Conservation (phyloP, 257 asterid genomes). For the Forsythia suspensa region DNA sequence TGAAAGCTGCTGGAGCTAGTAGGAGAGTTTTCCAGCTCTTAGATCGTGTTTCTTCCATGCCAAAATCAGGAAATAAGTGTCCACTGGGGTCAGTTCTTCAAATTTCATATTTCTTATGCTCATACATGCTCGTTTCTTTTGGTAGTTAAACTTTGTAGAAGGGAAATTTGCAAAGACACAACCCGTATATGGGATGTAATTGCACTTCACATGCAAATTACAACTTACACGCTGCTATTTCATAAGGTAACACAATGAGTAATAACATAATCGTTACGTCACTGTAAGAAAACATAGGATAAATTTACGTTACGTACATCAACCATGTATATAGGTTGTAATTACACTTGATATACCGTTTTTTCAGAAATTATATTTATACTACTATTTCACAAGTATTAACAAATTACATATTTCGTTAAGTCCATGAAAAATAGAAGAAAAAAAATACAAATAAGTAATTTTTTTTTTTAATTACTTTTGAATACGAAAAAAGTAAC, state of each 20-base stretch:
- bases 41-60: conserved; percentile 64
- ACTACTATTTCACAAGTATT: too few species aligned
- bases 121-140: background rate
- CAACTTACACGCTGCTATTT: background rate
- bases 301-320: background rate
- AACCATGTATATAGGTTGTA: background rate
- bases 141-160: background rate
- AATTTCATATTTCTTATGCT: background rate
- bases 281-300: background rate
- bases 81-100: conserved; percentile 64
- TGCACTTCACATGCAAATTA: background rate
- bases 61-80: conserved; percentile 60
- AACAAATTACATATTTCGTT: too few species aligned
- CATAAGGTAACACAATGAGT: background rate
- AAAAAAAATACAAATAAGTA: too few species aligned
- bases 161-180: background rate
- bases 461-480: too few species aligned
- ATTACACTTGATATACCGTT: too few species aligned
- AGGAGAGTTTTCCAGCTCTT: conserved; percentile 71
- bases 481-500: too few species aligned
- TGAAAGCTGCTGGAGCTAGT: conserved; percentile 89
- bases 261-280: background rate
- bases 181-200: background rate
- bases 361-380: too few species aligned
- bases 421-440: too few species aligned